Conservation (phyloP, 345 rosid genomes). For the Salix brachista region DNA sequence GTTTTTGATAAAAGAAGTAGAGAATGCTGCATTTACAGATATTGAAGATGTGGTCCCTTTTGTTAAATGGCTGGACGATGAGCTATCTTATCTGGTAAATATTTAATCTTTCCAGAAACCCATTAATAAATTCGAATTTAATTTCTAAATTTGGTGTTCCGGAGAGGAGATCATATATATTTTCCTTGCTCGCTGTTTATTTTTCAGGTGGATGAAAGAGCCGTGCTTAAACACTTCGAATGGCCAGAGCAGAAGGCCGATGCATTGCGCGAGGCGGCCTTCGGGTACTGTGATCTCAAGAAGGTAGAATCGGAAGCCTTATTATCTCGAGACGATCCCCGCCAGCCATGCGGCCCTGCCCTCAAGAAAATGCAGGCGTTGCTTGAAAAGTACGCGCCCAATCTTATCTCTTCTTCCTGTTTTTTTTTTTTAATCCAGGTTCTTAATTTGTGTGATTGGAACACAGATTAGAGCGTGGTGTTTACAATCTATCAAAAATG, state of each 20-base stretch:
- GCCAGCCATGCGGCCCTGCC: constrained; percentile 62
- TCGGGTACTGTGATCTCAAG: constrained; percentile 81
- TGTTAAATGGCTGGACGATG: constrained; percentile 96
- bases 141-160: neutral
- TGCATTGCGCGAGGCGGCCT: constrained; percentile 88
- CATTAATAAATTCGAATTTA: neutral
- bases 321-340: constrained; percentile 55
- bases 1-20: constrained; percentile 83
- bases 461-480: constrained; percentile 92
- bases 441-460: neutral
- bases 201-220: constrained; percentile 81
- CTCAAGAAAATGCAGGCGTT: constrained; percentile 92
- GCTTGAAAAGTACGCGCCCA: constrained; percentile 69
- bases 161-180: no score
- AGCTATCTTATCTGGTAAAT: constrained; percentile 77
- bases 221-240: constrained; percentile 78
- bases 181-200: neutral
- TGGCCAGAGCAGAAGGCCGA: constrained; percentile 98
- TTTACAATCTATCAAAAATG: constrained; percentile 82
- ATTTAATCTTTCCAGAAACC: neutral
- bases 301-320: constrained; percentile 80
- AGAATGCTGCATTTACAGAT: constrained; percentile 65
- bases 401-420: no score
- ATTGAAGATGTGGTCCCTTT: constrained; percentile 92
- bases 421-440: neutral